These are phyloP conservation scores for Fusarium concolor DNA, from an alignment of 2,329 filamentous ascomycete species.

Conservation along the genomic window DNA sequence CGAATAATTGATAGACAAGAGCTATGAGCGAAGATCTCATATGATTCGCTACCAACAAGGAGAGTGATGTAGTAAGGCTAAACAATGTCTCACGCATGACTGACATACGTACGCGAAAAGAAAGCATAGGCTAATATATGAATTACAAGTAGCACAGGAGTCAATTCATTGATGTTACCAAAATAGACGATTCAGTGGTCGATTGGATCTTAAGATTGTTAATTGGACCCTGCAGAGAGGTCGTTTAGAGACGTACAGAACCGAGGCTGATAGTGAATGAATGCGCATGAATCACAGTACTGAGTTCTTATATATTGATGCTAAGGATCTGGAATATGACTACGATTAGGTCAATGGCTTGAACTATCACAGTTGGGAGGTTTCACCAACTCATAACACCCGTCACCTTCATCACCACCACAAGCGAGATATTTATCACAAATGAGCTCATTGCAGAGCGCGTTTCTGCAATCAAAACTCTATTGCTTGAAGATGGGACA, in stretches of 20 bases:
- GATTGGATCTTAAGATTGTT: not conserved
- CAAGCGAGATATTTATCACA: slow-evolving; percentile 1
- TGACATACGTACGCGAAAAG: not conserved
- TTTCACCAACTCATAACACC: slow-evolving; percentile 48
- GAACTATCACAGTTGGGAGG: slow-evolving; percentile 35
- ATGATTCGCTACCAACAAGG: slow-evolving; percentile 4
- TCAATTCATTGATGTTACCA: slow-evolving; percentile 6
- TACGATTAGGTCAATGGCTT: slow-evolving; percentile 12
- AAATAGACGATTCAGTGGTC: not conserved
- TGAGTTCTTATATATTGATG: not conserved
- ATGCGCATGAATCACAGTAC: not conserved
- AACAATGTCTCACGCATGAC: slow-evolving; percentile 4
- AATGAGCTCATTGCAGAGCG: not conserved
- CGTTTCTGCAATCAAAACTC: not conserved
- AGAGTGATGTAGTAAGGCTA: slow-evolving; percentile 8
- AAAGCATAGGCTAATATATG: slow-evolving; percentile 7
- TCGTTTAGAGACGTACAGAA: not conserved
- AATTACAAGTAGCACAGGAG: not conserved
- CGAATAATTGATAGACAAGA: not conserved
- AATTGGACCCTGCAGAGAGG: not conserved
- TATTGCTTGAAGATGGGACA: slow-evolving; percentile 17
- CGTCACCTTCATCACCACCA: slow-evolving; percentile 43
- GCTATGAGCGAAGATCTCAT: not conserved
- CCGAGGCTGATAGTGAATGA: not conserved
- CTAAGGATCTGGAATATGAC: not conserved